Base-by-base conservation (phyloP, 179 eudicot species). In the Spinacia oleracea region DNA sequence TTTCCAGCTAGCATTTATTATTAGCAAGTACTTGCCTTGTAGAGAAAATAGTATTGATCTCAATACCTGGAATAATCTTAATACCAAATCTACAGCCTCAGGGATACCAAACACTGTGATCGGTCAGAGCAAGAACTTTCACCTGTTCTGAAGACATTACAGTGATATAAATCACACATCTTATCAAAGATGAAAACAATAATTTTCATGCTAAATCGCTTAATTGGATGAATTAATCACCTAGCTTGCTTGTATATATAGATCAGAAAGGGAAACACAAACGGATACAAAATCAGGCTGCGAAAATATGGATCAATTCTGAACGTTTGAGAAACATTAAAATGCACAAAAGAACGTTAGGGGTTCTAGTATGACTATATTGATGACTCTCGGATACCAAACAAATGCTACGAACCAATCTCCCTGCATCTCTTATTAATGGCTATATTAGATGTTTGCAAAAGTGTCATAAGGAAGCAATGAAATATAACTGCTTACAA, bases 41-140 rank as follows among this genome's bases (percentile, higher is more conserved):
- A 34, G 89, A 81, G 81, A 90, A 93, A 80, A 91, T 82, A 48
- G 98, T 88, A 79, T 98, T 93, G 75, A 96, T 90, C 87, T 96
- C 99, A 78, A 96, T 98, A 68, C 98, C 99, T 12, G 99, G 99
- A 62, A 96, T 93, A 60, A 96, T 91, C 88, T 90, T 96, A 79
- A 96, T 91, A 77, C 98, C 99, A 81, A 81, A 89, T 84, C 82
- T 89, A 12, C 83, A 81, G 98, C 99, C 85, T 96, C 98, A 9
- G 97, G 93, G 67, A 96, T 88, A 78, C 99, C 99, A 81, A 93
- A 80, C 91, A 96, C 86, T n/a, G 99, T 96, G 99, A 85, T 96
- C 99, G 71, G 99, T 93, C 69, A 96, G 88, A 80, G 99, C 89
- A 81, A 96, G 97, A 76, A 91, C 98, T 86, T 96, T 96, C 81